A percentile compares a stretch with the other conserved stretches of the same genome.
These are phyloP conservation scores for Zoysia pacifica DNA, from an alignment of 176 grass and related monocot species.

Conservation along the genomic window DNA sequence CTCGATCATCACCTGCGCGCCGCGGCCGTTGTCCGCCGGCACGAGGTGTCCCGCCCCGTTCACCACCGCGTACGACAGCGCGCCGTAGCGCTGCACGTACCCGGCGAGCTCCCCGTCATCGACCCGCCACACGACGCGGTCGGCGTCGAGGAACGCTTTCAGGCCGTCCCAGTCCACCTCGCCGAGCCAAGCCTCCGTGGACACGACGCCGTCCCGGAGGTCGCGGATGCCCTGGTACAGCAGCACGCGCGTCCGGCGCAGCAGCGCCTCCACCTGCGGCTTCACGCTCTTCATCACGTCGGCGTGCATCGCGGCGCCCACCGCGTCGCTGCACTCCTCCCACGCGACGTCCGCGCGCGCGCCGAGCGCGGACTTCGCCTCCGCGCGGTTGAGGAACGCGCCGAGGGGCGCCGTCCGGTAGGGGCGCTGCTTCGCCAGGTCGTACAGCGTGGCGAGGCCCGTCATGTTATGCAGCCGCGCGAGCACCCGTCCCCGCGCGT, in stretches of 20 bases:
- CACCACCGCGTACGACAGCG: slow-evolving; percentile 41
- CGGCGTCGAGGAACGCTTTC: slow-evolving; percentile 31
- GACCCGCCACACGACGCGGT: slow-evolving; percentile 40
- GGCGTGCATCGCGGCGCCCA: slow-evolving; percentile 37
- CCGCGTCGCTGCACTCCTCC: slow-evolving; percentile 41
- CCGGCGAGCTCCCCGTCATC: slow-evolving; percentile 35
- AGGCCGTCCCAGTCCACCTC: slow-evolving; percentile 45
- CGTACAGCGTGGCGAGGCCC: slow-evolving; percentile 44
- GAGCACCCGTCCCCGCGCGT: slow-evolving; percentile 17
- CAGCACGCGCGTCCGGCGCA: slow-evolving; percentile 46
- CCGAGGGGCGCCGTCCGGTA: background rate
- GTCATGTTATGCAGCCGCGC: slow-evolving; percentile 38
- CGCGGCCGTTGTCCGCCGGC: too few relatives aligned
- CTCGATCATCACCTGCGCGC: too few relatives aligned
- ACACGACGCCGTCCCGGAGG: slow-evolving; percentile 46
- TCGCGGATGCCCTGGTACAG: slow-evolving; percentile 54
- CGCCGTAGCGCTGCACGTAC: slow-evolving; percentile 37
- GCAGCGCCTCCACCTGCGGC: slow-evolving; percentile 39
- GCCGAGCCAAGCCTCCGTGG: slow-evolving; percentile 50
- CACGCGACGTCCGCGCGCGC: slow-evolving; percentile 23
- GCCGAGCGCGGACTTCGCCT: slow-evolving; percentile 46
- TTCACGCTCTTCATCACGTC: slow-evolving; percentile 62
- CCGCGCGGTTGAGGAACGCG: slow-evolving; percentile 36
- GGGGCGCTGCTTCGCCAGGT: slow-evolving; percentile 10
- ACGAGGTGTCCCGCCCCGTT: slow-evolving; percentile 21